Conservation (phyloP, 2,329 filamentous ascomycete genomes). For the Xenoacremonium recifei region DNA sequence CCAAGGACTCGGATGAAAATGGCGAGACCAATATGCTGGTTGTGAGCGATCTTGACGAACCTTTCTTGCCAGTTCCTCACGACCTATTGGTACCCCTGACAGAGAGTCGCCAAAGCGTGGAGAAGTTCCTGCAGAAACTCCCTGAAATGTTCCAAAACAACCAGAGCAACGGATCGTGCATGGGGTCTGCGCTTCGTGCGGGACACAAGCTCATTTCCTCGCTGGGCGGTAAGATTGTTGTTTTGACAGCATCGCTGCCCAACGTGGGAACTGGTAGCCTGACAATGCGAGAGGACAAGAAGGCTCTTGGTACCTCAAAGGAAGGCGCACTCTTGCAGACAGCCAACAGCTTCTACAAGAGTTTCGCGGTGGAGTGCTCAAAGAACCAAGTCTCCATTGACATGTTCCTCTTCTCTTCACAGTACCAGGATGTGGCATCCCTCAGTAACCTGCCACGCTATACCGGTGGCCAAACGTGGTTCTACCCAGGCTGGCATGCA, state of each 20-base stretch:
- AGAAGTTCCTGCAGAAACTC: slow-evolving; percentile 85
- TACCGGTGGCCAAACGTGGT: slow-evolving; percentile 96
- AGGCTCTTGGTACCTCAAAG: slow-evolving; percentile 88
- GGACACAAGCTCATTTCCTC: slow-evolving; percentile 95
- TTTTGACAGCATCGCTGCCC: slow-evolving; percentile 85
- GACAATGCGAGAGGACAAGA: slow-evolving; percentile 95
- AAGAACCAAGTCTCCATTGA: slow-evolving; percentile 99
- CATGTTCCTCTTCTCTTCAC: slow-evolving; percentile 95
- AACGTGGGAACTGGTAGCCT: slow-evolving; percentile 88
- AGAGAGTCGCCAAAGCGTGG: slow-evolving; percentile 87
- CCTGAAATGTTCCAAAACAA: slow-evolving; percentile 97
- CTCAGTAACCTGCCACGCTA: slow-evolving; percentile 94
- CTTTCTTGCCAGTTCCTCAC: slow-evolving; percentile 90
- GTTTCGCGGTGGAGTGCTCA: slow-evolving; percentile 96
- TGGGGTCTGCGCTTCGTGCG: slow-evolving; percentile 89
- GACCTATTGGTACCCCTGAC: slow-evolving; percentile 87
- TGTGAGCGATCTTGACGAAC: slow-evolving; percentile 92
- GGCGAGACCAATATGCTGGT: slow-evolving; percentile 89
- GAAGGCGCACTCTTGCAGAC: slow-evolving; percentile 87
- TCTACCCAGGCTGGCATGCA: slow-evolving; percentile 97
- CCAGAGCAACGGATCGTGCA: slow-evolving; percentile 83
- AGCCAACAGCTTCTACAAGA: slow-evolving; percentile 96
- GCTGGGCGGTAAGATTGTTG: slow-evolving; percentile 91
- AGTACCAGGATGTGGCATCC: slow-evolving; percentile 96
- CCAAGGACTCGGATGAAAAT: slow-evolving; percentile 81